phyloP scores from a whole-genome alignment of 768 basidiomycete genomes.

The Asterophora parasitica region DNA sequence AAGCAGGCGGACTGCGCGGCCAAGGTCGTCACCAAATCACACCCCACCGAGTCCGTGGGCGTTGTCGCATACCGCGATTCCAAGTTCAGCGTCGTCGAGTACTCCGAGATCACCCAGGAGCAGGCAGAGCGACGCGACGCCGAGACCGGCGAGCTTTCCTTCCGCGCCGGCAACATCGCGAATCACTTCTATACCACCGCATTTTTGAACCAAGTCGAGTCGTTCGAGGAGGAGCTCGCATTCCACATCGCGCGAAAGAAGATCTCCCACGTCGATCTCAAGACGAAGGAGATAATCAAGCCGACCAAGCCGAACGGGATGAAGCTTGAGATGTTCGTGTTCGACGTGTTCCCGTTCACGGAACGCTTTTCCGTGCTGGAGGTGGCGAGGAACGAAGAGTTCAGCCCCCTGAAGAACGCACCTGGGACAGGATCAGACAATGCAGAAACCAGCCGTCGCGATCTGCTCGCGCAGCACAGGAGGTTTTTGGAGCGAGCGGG shows the following conservation, averaged over 20 bases:
- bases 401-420: conserved; percentile 96
- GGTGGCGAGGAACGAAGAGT: conserved; percentile 84
- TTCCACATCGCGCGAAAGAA: conserved; percentile 99
- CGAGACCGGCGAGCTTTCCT: conserved; percentile 70
- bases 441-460: conserved; percentile 84
- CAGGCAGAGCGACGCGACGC: conserved; percentile 76
- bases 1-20: conserved; percentile 89
- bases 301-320: conserved; percentile 94
- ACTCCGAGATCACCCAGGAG: conserved; percentile 89
- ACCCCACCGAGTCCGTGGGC: conserved; percentile 88
- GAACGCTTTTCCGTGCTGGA: conserved; percentile 81
- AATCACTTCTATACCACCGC: conserved; percentile 96
- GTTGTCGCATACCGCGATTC: conserved; percentile 84
- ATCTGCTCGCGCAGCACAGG: conserved; percentile 83
- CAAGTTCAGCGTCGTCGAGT: conserved; percentile 92
- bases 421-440: conserved; percentile 89
- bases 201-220: conserved; percentile 73
- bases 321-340: conserved; percentile 98
- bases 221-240: conserved; percentile 83
- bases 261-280: conserved; percentile 77
- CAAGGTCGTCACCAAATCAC: conserved; percentile 90
- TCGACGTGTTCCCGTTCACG: conserved; percentile 96
- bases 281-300: conserved; percentile 65
- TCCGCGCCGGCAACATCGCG: conserved; percentile 95
- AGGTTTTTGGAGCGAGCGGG: conserved; percentile 81